Conservation (phyloP, 371 early-diverging fungal species). For the Coemansia linderi region DNA sequence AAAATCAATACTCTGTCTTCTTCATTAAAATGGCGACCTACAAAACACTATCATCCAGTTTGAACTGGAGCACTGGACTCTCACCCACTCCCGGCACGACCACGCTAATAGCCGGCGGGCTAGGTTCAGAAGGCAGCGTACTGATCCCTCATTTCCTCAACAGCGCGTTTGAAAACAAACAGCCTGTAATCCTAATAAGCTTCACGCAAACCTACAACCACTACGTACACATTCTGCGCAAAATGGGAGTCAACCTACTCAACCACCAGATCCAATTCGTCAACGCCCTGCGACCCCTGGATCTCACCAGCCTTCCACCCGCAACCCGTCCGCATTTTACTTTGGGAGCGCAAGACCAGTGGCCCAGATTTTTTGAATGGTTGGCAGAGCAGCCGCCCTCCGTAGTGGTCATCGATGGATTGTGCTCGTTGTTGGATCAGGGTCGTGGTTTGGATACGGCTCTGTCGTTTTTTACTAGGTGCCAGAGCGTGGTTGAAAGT, state of each 20-base stretch:
- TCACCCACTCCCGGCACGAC: conserved; percentile 20
- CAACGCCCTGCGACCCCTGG: conserved; percentile 12
- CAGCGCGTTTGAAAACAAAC: conserved; percentile 2
- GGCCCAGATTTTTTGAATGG: conserved; percentile 32
- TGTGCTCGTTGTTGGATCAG: conserved; percentile 35
- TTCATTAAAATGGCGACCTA: conserved; percentile 24
- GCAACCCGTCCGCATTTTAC: conserved; percentile 35
- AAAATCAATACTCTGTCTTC: neutral
- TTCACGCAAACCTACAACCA: conserved; percentile 42
- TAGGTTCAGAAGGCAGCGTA: conserved; percentile 19
- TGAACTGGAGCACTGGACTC: conserved; percentile 41
- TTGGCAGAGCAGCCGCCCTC: conserved; percentile 8
- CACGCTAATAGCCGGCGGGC: conserved; percentile 18
- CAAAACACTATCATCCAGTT: conserved; percentile 35
- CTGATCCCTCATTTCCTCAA: conserved; percentile 38
- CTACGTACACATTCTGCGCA: conserved; percentile 49
- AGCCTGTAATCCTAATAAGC: conserved; percentile 18
- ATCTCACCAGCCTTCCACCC: conserved; percentile 8
- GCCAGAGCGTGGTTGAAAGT: conserved; percentile 26
- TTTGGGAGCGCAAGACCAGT: conserved; percentile 3
- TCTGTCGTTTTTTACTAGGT: conserved; percentile 16
- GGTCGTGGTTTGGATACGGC: conserved; percentile 9
- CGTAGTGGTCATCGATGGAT: conserved; percentile 26
- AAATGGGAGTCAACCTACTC: conserved; percentile 33
- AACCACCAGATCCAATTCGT: conserved; percentile 29